Evolutionary conservation across 2,329 filamentous ascomycete species (phyloP), one percentile per base, ranked within the genome.

Genomic region (Aspergillus sp.): DNA sequence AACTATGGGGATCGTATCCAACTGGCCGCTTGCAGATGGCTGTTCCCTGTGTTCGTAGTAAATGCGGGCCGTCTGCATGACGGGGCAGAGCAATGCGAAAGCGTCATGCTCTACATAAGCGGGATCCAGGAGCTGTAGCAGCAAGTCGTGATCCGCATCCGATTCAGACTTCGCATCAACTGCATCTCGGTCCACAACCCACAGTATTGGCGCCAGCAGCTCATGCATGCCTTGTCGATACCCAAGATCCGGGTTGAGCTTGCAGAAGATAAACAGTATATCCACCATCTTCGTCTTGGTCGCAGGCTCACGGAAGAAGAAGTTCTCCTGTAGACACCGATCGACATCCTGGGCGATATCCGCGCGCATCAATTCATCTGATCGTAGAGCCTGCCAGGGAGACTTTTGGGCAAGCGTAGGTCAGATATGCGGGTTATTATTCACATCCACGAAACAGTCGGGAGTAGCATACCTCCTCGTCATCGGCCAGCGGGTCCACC

Each of bases 191-290:
- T 88, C 78, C 4, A 96, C 66, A 2, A 86, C 82, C 71, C 86
- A 86, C 5, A 95, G 66, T 24, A 98, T 78, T 0, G 91, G 88
- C 0, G 91, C 91, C 10, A 96, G 69, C 26, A 98, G 68, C 61
- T 98, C 91, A 55, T 98, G 91, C 89, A 98, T 98, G 8, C 91
- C 91, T 63, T 98, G 91, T n/a, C 91, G 78, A 55, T 98, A 98
- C 11, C 86, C 86, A 33, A 86, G 72, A 45, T 81, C 78, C 2
- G 85, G 85, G 51, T 96, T 85, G 33, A 93, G 72, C 59, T 94
- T 96, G 64, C 86, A 91, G 62, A 88, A 96, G 44, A 98, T 74
- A 59, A 96, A 98, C 20, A 98, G 68, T 19, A 95, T 78, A 52
- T 98, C 84, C 19, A 93, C 64, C 48, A 98, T 79, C 59, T 85